phyloP scores from a whole-genome alignment of 1,284 basidiomycete genomes.

The Erythrobasidium hasegawianum region DNA sequence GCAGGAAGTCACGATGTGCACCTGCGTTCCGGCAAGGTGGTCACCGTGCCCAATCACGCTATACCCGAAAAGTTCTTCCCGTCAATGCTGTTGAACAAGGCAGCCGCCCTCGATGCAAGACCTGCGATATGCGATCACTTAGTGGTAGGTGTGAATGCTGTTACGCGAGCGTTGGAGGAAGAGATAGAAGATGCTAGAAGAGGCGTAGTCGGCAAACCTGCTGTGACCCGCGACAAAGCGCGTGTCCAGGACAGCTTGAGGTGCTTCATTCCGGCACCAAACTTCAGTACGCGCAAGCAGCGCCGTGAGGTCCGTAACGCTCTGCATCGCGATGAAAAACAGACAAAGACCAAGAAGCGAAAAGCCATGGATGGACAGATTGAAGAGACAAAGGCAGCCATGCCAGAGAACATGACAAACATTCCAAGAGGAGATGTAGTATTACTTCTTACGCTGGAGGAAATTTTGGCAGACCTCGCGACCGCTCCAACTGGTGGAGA shows the following conservation, averaged over 20 bases:
- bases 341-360: neutral
- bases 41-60: conserved; percentile 15
- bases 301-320: conserved; percentile 3
- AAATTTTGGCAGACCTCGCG: neutral
- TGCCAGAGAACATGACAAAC: neutral
- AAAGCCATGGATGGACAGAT: neutral
- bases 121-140: conserved; percentile 58
- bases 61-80: neutral
- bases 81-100: conserved; percentile 6
- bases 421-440: neutral
- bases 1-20: conserved; percentile 12
- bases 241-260: conserved; percentile 13
- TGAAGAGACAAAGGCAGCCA: neutral
- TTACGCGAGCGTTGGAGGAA: conserved; percentile 68
- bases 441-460: neutral
- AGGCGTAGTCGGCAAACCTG: conserved; percentile 30
- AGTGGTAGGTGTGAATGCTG: conserved; percentile 70
- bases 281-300: conserved; percentile 7
- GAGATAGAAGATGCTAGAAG: conserved; percentile 54
- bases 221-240: neutral
- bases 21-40: conserved; percentile 19
- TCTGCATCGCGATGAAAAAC: neutral
- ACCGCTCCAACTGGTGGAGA: neutral
- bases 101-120: neutral
- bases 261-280: conserved; percentile 35